Base-by-base conservation (phyloP, 2,329 filamentous ascomycete genomes). In the Colletotrichum spinosum region DNA sequence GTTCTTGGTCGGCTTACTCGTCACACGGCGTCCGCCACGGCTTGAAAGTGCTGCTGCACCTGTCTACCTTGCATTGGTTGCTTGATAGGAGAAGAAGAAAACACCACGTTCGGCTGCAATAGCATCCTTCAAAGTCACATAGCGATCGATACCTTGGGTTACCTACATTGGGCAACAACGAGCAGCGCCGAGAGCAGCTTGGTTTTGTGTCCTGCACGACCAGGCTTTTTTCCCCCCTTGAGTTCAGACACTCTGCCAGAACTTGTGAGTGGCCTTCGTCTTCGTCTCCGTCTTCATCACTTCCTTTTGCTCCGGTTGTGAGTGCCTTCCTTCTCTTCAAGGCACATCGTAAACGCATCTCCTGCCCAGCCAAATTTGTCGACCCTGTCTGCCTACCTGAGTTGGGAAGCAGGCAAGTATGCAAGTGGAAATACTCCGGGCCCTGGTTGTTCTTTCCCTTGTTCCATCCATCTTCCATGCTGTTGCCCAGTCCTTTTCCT, bases 61-160 rank as follows among this genome's bases (percentile, higher is more conserved):
- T 60, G 17, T 48, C 56, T 33, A 37, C 49, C 51, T 60, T 50
- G 52, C 41, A 67, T 53, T 46, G 37, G 55, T 55, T 49, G 38
- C 56, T 55, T 33, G 15, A 39, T 50, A 46, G 25, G 55, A 57
- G 37, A 66, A 57, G 50, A 63, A 50, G 44, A 38, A 46, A n/a
- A 48, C 44, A 59, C 13, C 46, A 44, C 48, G 38, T 12, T 35
- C 33, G n/a, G 38, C 46, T 17, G 45, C 35, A 57, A 39, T 35
- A 33, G 11, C 44, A 57, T 55, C 39, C 51, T 13, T 38, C 34
- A 53, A 35, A 53, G 15, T 34, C 33, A 10, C 33, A 33, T 37
- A 25, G 25, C 25, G 25, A 25, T 25, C 25, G 25, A 17, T 48
- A 48, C 17, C 17, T 48, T 10, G 45, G 45, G 45, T 48, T 34